Percentiles rank a stretch among this genome's conserved stretches.
Evolutionary conservation across 2,329 filamentous ascomycete species (phyloP).

Genomic region (Fusarium pseudoanthophilum): DNA sequence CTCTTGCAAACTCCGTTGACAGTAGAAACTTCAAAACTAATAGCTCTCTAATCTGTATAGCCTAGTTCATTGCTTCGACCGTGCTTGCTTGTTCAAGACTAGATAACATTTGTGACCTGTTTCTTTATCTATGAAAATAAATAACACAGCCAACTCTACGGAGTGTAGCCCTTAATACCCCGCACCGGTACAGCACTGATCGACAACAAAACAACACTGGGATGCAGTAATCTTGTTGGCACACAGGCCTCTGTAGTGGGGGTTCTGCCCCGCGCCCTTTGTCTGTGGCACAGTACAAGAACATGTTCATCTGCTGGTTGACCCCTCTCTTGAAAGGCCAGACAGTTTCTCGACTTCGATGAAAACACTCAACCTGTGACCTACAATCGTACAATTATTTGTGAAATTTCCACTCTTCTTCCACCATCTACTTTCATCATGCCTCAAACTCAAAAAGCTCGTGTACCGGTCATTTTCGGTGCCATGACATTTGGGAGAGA

Average conservation of each 20-base stretch:
- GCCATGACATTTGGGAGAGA: slow-evolving; percentile 6
- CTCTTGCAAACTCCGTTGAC: too few relatives aligned
- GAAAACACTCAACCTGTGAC: background rate
- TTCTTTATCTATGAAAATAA: background rate
- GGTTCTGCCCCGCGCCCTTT: background rate
- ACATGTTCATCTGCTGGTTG: background rate
- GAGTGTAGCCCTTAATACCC: background rate
- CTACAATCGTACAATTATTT: background rate
- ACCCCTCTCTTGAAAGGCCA: background rate
- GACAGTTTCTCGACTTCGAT: background rate
- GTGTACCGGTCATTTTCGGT: background rate
- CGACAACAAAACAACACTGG: background rate
- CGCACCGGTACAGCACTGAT: background rate
- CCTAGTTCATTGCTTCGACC: background rate
- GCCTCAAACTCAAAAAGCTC: background rate
- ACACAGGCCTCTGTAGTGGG: background rate
- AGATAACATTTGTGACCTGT: background rate
- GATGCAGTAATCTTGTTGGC: background rate
- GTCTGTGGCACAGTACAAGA: background rate
- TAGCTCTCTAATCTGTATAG: too few relatives aligned
- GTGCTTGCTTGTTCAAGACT: too few relatives aligned
- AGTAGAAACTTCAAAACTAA: background rate
- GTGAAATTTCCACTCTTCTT: background rate
- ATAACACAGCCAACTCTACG: background rate
- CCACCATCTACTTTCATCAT: background rate